Percentiles rank a stretch among this genome's conserved stretches.
Conservation (phyloP, 1,139 yeast species). For the Magnusiomyces tetraspermus region DNA sequence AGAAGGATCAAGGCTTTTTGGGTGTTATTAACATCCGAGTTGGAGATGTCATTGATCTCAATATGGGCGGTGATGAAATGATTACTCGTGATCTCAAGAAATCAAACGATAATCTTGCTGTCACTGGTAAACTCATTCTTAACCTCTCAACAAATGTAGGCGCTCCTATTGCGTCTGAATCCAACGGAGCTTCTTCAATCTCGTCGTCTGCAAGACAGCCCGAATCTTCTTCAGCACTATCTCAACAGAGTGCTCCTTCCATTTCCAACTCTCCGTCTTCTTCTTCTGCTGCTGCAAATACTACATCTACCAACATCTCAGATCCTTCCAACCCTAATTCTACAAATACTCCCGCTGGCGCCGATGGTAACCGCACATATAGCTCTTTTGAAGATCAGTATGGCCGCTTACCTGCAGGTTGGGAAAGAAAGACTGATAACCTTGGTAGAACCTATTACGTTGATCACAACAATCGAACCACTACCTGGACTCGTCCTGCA, state of each 20-base stretch:
- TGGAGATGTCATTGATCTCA: constrained; percentile 78
- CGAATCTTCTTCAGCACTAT: constrained; percentile 18
- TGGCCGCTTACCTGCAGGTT: constrained; percentile 94
- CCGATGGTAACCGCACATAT: constrained; percentile 23
- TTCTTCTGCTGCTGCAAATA: constrained; percentile 7
- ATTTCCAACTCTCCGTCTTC: constrained; percentile 21
- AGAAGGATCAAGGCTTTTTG: constrained; percentile 96
- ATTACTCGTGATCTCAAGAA: constrained; percentile 86
- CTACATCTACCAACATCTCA: neutral
- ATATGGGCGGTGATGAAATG: constrained; percentile 57
- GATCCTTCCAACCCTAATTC: constrained; percentile 17
- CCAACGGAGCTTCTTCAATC: constrained; percentile 9
- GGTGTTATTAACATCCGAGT: constrained; percentile 91
- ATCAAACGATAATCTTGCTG: constrained; percentile 84
- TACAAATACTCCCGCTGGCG: constrained; percentile 19
- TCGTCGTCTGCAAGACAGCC: constrained; percentile 12
- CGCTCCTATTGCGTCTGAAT: constrained; percentile 49
- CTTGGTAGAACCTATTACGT: constrained; percentile 96
- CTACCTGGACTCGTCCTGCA: constrained; percentile 97
- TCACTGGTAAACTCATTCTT: constrained; percentile 82
- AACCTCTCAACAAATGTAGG: constrained; percentile 38
- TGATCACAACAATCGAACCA: constrained; percentile 93
- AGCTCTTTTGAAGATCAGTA: constrained; percentile 90
- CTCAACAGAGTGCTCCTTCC: constrained; percentile 17
- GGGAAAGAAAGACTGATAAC: constrained; percentile 98